These are phyloP conservation scores for Colletotrichum sp. DNA, from an alignment of 2,329 filamentous ascomycete species.

Conservation along the genomic window DNA sequence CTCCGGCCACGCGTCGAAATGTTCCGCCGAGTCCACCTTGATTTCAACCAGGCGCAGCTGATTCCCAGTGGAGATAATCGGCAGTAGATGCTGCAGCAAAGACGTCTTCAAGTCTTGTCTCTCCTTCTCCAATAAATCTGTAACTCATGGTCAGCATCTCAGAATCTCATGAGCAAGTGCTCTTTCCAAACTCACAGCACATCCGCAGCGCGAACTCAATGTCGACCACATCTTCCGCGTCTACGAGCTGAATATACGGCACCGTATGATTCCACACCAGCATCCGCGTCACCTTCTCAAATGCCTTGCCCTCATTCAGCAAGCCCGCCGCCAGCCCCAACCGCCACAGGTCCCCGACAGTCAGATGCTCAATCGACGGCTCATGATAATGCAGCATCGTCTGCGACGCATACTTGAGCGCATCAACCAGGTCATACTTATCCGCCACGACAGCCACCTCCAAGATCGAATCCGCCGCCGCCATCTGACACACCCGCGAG, in stretches of 20 bases:
- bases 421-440: constrained; percentile 28
- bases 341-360: constrained; percentile 18
- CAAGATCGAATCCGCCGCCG: constrained; percentile 31
- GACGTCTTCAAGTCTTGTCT: constrained; percentile 20
- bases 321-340: constrained; percentile 14
- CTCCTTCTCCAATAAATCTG: constrained; percentile 19
- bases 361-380: constrained; percentile 15
- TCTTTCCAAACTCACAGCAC: constrained; percentile 11
- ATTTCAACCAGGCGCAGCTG: constrained; percentile 20
- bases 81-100: constrained; percentile 13
- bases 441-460: constrained; percentile 31
- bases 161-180: background rate
- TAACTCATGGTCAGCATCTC: background rate
- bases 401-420: constrained; percentile 16
- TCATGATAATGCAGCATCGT: constrained; percentile 18
- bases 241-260: constrained; percentile 17
- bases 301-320: constrained; percentile 14
- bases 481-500: constrained; percentile 26
- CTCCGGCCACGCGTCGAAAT: constrained; percentile 20
- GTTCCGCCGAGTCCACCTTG: constrained; percentile 21
- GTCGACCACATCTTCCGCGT: constrained; percentile 16
- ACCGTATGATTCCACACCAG: constrained; percentile 18
- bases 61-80: constrained; percentile 18
- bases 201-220: constrained; percentile 19
- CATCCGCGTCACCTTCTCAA: constrained; percentile 16